Base-by-base conservation (phyloP, 1,139 yeast species). In the Tardiomyces digboiensis region DNA sequence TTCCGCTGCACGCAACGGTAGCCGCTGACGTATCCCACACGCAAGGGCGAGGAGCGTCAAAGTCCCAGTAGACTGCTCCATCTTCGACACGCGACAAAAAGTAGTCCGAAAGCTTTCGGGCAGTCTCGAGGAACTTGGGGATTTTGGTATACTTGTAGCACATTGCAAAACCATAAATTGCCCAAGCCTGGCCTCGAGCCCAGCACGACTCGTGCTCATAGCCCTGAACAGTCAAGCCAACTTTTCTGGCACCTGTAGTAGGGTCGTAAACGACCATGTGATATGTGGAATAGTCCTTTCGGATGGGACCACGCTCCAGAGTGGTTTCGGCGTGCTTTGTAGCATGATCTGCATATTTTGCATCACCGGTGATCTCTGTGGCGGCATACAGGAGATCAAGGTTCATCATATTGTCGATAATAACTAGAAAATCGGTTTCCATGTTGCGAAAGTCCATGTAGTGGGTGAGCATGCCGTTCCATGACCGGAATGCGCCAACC, bases 351-450 rank as follows among this genome's bases (percentile, higher is more conserved):
- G 64, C 53, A 18, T 56, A 52, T 14, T 47, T 45, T 18, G 50
- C 42, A 42, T 61, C 61, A 21, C 65, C 64, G 2, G 64, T 57
- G 22, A 51, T 45, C 21, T 47, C 41, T 1, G 65, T 53, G 13
- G 58, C 63, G 38, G 52, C 55, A 46, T 59, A 61, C 19, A 61
- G 52, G 49, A 61, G 47, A 39, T 54, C 56, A 42, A 61, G 51
- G 43, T 61, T 61, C 53, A 62, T 58, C 65, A 61, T 59, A 47
- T 61, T 61, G 45, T 61, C 65, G 26, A 61, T 59, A 36, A 61
- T 61, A 14, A 61, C 65, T 40, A 61, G 42, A 40, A 49, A 60
- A 39, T 60, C 62, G 22, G 46, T 48, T 3, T 48, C 49, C 2
- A 46, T 46, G 40, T 52, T 52, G 3, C 47, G 44, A 40, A 47